These are phyloP conservation scores for Pseudognaphalium luteoalbum DNA, from an alignment of 129 eudicot genomes.

Conservation along the genomic window DNA sequence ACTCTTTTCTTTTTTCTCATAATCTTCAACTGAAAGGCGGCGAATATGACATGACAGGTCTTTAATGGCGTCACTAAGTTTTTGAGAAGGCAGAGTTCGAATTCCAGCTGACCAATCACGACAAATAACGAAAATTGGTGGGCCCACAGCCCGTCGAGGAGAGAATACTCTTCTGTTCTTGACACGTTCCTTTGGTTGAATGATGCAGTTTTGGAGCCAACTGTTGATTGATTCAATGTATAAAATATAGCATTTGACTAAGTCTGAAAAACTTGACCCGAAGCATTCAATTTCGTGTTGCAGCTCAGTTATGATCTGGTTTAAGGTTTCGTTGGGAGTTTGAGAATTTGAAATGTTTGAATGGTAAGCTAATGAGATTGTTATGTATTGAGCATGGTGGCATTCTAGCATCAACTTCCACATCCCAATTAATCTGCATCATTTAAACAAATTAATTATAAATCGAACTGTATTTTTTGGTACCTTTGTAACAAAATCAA, in stretches of 20 bases:
- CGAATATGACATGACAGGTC: conserved; percentile 47
- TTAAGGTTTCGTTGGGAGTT: conserved; percentile 44
- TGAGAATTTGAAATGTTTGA: conserved; percentile 33
- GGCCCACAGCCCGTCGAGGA: conserved; percentile 75
- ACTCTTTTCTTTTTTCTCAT: conserved; percentile 28
- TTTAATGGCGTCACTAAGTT: conserved; percentile 61
- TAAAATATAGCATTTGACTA: conserved; percentile 60
- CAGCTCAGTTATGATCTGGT: conserved; percentile 56
- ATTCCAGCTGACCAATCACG: conserved; percentile 82
- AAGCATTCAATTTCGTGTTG: conserved; percentile 72
- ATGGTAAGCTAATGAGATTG: conserved; percentile 71
- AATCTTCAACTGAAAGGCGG: conserved; percentile 42
- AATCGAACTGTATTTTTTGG: not conserved
- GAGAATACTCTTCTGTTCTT: conserved; percentile 72
- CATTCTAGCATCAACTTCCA: conserved; percentile 95
- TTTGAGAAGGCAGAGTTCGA: conserved; percentile 59
- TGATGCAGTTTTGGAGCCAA: conserved; percentile 88
- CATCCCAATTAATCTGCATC: conserved; percentile 76
- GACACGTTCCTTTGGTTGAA: conserved; percentile 57
- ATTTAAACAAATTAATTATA: not conserved
- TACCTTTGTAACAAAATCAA: not conserved
- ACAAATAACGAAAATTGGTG: conserved; percentile 68
- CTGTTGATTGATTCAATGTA: conserved; percentile 79
- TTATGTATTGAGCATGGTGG: conserved; percentile 77
- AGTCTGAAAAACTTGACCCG: conserved; percentile 66